A percentile compares a stretch with the other conserved stretches of the same genome.
These are phyloP conservation scores for Geotrichum siamense DNA, from an alignment of 1,139 yeast species.

Conservation along the genomic window DNA sequence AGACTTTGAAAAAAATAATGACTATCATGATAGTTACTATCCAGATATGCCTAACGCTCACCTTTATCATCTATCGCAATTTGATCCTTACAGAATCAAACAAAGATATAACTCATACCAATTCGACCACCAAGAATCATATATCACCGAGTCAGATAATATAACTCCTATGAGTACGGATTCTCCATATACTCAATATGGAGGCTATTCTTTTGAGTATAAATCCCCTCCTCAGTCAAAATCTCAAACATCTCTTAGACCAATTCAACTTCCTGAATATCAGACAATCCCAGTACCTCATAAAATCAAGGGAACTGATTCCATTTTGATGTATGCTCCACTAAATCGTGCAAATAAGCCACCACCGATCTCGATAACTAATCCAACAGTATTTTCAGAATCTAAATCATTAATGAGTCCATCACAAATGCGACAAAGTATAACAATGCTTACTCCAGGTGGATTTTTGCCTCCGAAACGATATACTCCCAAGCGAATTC, in stretches of 20 bases:
- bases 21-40: not conserved
- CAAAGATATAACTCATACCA: not conserved
- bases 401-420: constrained; percentile 29
- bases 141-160: not conserved
- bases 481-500: constrained; percentile 17
- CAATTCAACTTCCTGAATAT: constrained; percentile 22
- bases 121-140: not conserved
- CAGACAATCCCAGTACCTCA: constrained; percentile 32
- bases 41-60: not conserved
- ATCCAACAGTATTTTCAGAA: constrained; percentile 15
- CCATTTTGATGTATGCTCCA: constrained; percentile 31
- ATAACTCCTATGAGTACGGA: not conserved
- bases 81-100: not conserved
- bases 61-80: not conserved
- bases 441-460: constrained; percentile 27
- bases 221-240: constrained; percentile 7
- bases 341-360: constrained; percentile 23
- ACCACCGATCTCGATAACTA: constrained; percentile 18
- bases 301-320: constrained; percentile 28
- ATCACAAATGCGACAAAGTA: constrained; percentile 29
- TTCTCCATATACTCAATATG: constrained; percentile 1
- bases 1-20: not conserved
- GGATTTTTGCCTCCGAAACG: constrained; percentile 33
- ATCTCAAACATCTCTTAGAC: constrained; percentile 13
- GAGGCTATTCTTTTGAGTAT: not conserved